Percentiles rank a stretch among this genome's conserved stretches.
Evolutionary conservation across 768 basidiomycete species (phyloP).

Genomic region (Psilocybe azurescens): DNA sequence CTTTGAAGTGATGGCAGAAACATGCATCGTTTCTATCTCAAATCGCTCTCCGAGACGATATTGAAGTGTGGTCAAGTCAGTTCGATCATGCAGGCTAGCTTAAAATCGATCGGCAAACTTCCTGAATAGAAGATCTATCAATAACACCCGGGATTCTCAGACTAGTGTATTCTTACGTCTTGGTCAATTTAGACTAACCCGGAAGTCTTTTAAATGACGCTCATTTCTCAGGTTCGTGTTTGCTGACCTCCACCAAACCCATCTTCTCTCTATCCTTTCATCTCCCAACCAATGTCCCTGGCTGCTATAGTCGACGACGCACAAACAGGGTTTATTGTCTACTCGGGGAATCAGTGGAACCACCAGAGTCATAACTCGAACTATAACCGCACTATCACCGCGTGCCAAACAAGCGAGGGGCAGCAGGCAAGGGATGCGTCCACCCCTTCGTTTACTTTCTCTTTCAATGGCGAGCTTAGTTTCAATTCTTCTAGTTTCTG

Average conservation of each 20-base stretch:
- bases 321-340: neutral
- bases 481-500: neutral
- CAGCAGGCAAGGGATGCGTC: neutral
- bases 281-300: neutral
- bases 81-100: neutral
- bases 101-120: no score
- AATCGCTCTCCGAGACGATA: neutral
- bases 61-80: neutral
- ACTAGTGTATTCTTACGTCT: neutral
- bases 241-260: neutral
- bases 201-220: neutral
- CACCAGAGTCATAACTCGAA: neutral
- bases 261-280: neutral
- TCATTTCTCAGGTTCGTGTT: neutral
- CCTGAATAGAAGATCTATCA: neutral
- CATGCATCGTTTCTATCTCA: no score
- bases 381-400: slow-evolving; percentile 7
- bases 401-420: neutral
- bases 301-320: slow-evolving; percentile 5
- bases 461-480: neutral
- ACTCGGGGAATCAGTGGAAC: slow-evolving; percentile 3
- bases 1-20: no score
- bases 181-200: neutral
- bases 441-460: neutral
- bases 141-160: neutral